A percentile compares a stretch with the other conserved stretches of the same genome.
phyloP scores from a whole-genome alignment of 495 filamentous ascomycete genomes.

The Podospora fimiseda region DNA sequence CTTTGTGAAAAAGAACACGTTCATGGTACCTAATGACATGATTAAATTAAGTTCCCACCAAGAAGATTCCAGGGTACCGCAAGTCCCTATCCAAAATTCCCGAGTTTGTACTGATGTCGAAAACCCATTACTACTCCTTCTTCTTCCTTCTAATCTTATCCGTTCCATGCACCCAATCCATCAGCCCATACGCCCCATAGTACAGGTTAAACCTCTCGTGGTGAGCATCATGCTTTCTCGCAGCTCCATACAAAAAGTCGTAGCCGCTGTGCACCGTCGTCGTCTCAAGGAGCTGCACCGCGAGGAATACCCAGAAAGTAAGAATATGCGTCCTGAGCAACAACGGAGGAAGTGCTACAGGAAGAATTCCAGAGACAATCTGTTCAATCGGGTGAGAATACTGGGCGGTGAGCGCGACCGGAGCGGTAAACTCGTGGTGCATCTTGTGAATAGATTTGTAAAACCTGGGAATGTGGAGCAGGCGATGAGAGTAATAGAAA shows the following conservation, averaged over 20 bases:
- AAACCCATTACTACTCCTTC: slow-evolving; percentile 6
- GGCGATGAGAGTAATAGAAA: slow-evolving; percentile 53
- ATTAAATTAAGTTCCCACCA: too few relatives aligned
- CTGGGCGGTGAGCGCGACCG: slow-evolving; percentile 51
- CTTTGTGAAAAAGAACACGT: too few relatives aligned
- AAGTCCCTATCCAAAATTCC: too few relatives aligned
- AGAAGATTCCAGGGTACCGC: too few relatives aligned
- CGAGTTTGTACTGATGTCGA: not conserved
- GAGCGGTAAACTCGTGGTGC: slow-evolving; percentile 54
- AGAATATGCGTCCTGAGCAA: slow-evolving; percentile 42
- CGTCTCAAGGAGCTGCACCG: slow-evolving; percentile 43
- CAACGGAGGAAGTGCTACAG: slow-evolving; percentile 47
- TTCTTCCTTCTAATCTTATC: slow-evolving; percentile 18
- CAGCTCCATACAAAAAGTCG: slow-evolving; percentile 39
- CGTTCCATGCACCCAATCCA: slow-evolving; percentile 43
- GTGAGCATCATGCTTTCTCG: slow-evolving; percentile 50
- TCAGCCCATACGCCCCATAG: slow-evolving; percentile 33
- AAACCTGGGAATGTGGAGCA: slow-evolving; percentile 45
- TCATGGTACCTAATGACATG: too few relatives aligned
- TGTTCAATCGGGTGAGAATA: slow-evolving; percentile 56
- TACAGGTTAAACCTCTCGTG: slow-evolving; percentile 38
- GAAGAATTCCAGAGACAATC: slow-evolving; percentile 47
- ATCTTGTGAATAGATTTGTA: slow-evolving; percentile 50
- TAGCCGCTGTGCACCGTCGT: slow-evolving; percentile 51
- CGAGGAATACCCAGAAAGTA: slow-evolving; percentile 47